A percentile compares a stretch with the other conserved stretches of the same genome.
Conservation (phyloP, 1,284 basidiomycete species). For the Tremellales sp. region DNA sequence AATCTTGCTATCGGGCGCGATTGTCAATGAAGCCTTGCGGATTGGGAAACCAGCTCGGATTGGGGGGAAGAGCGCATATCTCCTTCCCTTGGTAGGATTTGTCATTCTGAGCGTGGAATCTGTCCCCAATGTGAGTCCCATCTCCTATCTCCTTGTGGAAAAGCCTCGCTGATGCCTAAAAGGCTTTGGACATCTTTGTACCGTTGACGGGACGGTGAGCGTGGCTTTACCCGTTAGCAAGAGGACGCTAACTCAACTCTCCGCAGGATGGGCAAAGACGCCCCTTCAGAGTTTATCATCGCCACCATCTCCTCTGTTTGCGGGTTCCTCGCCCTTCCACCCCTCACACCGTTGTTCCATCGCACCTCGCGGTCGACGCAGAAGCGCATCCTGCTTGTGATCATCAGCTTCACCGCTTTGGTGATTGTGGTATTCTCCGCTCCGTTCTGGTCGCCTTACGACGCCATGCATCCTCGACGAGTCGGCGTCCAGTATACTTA, state of each 20-base stretch:
- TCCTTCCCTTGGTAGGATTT: conserved; percentile 61
- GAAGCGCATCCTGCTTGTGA: conserved; percentile 51
- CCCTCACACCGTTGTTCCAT: conserved; percentile 62
- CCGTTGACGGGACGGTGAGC: conserved; percentile 65
- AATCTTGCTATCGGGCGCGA: conserved; percentile 30
- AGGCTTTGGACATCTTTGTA: conserved; percentile 76
- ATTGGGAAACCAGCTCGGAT: conserved; percentile 11
- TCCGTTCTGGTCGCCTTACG: conserved; percentile 64
- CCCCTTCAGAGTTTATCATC: conserved; percentile 85
- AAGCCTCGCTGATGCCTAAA: background rate
- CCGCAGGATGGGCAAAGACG: conserved; percentile 45
- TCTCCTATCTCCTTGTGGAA: background rate
- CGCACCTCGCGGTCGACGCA: conserved; percentile 61
- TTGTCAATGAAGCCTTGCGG: conserved; percentile 18
- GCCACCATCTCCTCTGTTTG: conserved; percentile 66
- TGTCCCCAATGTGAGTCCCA: conserved; percentile 56
- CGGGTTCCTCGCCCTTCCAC: conserved; percentile 59
- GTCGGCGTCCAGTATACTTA: conserved; percentile 81
- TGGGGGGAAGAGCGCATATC: conserved; percentile 56
- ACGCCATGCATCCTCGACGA: conserved; percentile 81
- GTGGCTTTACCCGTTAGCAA: conserved; percentile 8
- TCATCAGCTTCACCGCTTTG: conserved; percentile 53
- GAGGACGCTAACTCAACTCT: background rate
- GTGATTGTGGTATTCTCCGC: conserved; percentile 61
- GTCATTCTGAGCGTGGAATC: conserved; percentile 67